phyloP scores from a whole-genome alignment of 1,139 yeast genomes.

The Geotrichum klebahnii region DNA sequence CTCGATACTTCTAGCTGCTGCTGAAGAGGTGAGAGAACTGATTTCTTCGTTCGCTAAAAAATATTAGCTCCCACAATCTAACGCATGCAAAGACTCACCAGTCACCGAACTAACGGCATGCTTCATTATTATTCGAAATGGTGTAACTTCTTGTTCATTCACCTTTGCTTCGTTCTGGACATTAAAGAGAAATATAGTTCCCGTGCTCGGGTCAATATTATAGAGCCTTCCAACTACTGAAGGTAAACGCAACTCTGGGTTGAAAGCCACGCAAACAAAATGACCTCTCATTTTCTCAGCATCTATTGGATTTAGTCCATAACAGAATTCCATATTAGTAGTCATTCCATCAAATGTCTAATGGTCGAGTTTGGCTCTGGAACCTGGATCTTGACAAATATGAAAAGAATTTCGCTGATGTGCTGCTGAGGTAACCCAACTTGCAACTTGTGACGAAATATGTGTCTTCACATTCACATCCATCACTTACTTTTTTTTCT shows the following conservation, averaged over 20 bases:
- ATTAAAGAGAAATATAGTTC: conserved; percentile 20
- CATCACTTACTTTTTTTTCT: no score
- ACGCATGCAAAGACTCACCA: not conserved
- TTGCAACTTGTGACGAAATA: no score
- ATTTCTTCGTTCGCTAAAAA: not conserved
- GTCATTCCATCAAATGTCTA: not conserved
- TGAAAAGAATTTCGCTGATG: no score
- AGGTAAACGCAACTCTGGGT: conserved; percentile 6
- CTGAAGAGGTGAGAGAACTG: not conserved
- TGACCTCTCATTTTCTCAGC: conserved; percentile 23
- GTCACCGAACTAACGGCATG: not conserved
- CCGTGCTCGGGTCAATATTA: conserved; percentile 28
- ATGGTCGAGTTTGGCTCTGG: not conserved
- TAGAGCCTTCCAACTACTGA: conserved; percentile 26
- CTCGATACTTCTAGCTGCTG: not conserved
- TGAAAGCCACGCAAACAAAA: conserved; percentile 21
- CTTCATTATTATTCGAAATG: not conserved
- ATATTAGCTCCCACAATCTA: not conserved
- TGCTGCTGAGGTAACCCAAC: no score
- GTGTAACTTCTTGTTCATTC: not conserved
- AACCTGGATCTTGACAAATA: not conserved
- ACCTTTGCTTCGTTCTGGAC: not conserved
- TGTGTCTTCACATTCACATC: no score
- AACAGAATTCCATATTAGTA: not conserved
- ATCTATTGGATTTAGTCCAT: not conserved